Conservation (phyloP, 1,139 yeast species). For the Eremothecium cymbalariae region DNA sequence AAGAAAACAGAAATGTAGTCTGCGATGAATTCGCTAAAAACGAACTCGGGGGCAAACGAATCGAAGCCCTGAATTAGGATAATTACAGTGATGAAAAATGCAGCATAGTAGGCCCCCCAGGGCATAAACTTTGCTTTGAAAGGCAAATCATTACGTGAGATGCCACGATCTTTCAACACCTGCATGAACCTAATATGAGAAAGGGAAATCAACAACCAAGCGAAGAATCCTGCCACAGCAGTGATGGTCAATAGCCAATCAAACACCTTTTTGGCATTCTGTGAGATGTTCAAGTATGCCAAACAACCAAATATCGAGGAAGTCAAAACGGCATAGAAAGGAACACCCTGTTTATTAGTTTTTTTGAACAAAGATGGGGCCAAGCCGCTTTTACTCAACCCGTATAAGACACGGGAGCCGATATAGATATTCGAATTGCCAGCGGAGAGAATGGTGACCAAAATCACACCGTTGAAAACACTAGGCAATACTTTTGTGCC, state of each 20-base stretch:
- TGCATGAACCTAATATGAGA: slow-evolving; percentile 63
- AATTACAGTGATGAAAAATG: slow-evolving; percentile 42
- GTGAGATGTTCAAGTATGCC: slow-evolving; percentile 57
- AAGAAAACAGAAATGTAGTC: slow-evolving; percentile 58
- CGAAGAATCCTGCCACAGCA: slow-evolving; percentile 65
- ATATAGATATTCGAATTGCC: slow-evolving; percentile 76
- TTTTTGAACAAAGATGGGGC: slow-evolving; percentile 51
- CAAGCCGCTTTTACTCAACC: slow-evolving; percentile 51
- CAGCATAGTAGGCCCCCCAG: slow-evolving; percentile 49
- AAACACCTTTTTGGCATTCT: slow-evolving; percentile 61
- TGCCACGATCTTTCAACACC: slow-evolving; percentile 50
- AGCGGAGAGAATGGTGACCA: slow-evolving; percentile 64
- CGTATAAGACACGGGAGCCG: slow-evolving; percentile 65
- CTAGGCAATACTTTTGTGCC: slow-evolving; percentile 64
- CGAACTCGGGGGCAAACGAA: slow-evolving; percentile 36
- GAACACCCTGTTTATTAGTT: slow-evolving; percentile 60
- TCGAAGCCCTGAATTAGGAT: slow-evolving; percentile 65
- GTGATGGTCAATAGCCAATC: slow-evolving; percentile 77
- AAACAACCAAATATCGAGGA: slow-evolving; percentile 57
- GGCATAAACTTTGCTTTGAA: slow-evolving; percentile 65
- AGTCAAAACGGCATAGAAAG: slow-evolving; percentile 48
- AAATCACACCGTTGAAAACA: slow-evolving; percentile 68
- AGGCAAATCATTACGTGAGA: slow-evolving; percentile 58
- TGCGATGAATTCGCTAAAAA: slow-evolving; percentile 51
- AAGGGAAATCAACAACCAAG: slow-evolving; percentile 62